These are phyloP conservation scores for Termitomyces sp. DNA, from an alignment of 768 basidiomycete genomes.

Conservation along the genomic window DNA sequence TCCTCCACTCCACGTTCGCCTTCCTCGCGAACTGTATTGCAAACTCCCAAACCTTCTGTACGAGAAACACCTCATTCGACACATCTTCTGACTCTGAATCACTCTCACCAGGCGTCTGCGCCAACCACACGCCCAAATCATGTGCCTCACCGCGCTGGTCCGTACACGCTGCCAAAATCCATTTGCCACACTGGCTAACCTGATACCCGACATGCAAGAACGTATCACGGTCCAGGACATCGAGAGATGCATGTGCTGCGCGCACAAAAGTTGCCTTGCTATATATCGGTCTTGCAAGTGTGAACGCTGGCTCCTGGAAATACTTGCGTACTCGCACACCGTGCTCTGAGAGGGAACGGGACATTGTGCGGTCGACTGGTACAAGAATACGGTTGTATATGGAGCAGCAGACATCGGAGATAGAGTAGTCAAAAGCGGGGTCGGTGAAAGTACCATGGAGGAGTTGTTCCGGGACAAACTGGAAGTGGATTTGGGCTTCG, in stretches of 20 bases:
- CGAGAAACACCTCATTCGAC: conserved; percentile 33
- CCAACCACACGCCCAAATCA: conserved; percentile 62
- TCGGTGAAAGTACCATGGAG: conserved; percentile 43
- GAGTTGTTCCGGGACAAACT: conserved; percentile 67
- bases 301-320: conserved; percentile 63
- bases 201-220: conserved; percentile 76
- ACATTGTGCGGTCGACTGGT: conserved; percentile 55
- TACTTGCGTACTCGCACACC: conserved; percentile 35
- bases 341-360: conserved; percentile 40
- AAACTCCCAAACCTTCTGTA: conserved; percentile 69
- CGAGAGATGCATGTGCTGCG: conserved; percentile 30
- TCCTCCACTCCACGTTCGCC: conserved; percentile 75
- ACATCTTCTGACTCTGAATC: conserved; percentile 19
- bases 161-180: conserved; percentile 69
- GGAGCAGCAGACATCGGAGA: conserved; percentile 52
- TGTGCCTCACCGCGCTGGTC: conserved; percentile 78
- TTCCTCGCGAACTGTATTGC: conserved; percentile 51
- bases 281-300: conserved; percentile 45
- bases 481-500: conserved; percentile 55
- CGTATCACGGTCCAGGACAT: conserved; percentile 40
- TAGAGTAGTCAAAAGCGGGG: conserved; percentile 30
- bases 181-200: conserved; percentile 60
- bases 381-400: conserved; percentile 69
- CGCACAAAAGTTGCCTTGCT: conserved; percentile 33
- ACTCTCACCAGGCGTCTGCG: conserved; percentile 25